Evolutionary conservation across 257 asterid genomes (phyloP).

Genomic region (Solanum gracilifrons): DNA sequence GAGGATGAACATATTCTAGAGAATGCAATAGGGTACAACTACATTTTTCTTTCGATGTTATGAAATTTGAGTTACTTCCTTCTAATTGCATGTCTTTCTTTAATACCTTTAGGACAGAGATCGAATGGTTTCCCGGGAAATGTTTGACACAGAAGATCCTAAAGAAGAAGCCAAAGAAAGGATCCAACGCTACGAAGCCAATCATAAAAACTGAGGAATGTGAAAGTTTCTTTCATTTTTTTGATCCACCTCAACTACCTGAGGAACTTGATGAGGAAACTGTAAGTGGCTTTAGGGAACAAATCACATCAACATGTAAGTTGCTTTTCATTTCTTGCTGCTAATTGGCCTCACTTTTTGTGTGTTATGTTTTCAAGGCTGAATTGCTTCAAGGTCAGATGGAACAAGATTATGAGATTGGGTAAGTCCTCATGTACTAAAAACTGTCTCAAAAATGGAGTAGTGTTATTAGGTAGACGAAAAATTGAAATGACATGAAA

Average conservation of each 20-base stretch:
- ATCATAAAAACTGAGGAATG: conserved; percentile 70
- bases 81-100: neutral
- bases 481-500: neutral
- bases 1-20: conserved; percentile 85
- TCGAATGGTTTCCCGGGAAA: conserved; percentile 78
- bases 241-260: conserved; percentile 81
- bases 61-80: neutral
- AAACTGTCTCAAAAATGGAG: neutral
- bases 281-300: conserved; percentile 23
- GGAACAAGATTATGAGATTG: conserved; percentile 88
- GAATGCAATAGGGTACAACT: conserved; percentile 76
- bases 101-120: conserved; percentile 45
- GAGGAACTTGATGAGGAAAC: conserved; percentile 84
- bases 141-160: conserved; percentile 65
- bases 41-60: neutral
- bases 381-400: conserved; percentile 70
- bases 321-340: neutral
- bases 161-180: conserved; percentile 84
- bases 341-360: neutral
- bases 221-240: conserved; percentile 88
- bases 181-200: conserved; percentile 65
- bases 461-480: neutral
- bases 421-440: conserved; percentile 29
- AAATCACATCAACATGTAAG: neutral
- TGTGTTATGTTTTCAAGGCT: conserved; percentile 27